A percentile compares a stretch with the other conserved stretches of the same genome.
phyloP scores from a whole-genome alignment of 208 protist species.

The Trypanosoma cruzi region DNA sequence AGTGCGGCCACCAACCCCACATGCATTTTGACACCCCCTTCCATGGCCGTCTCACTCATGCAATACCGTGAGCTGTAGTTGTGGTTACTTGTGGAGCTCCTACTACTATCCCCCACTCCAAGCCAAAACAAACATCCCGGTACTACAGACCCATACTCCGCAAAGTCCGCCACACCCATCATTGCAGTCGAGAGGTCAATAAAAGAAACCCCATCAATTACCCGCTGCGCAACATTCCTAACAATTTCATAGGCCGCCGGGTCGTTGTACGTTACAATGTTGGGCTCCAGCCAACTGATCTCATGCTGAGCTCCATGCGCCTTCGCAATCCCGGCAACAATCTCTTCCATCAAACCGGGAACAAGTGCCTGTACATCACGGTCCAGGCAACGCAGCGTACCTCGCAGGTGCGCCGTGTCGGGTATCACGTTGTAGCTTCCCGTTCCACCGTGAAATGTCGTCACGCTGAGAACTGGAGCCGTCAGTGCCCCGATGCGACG shows the following conservation, averaged over 20 bases:
- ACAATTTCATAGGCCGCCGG: slow-evolving; percentile 65
- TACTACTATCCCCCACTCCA: slow-evolving; percentile 39
- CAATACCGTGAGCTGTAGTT: slow-evolving; percentile 76
- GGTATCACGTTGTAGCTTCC: slow-evolving; percentile 83
- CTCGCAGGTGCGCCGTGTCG: slow-evolving; percentile 60
- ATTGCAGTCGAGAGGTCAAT: slow-evolving; percentile 48
- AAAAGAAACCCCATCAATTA: slow-evolving; percentile 53
- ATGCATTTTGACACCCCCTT: slow-evolving; percentile 62
- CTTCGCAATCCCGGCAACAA: slow-evolving; percentile 62
- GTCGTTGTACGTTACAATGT: slow-evolving; percentile 86
- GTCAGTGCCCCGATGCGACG: slow-evolving; percentile 60
- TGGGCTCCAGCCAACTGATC: slow-evolving; percentile 78
- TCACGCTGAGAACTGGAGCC: slow-evolving; percentile 66
- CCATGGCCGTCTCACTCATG: slow-evolving; percentile 71
- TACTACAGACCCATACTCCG: slow-evolving; percentile 69
- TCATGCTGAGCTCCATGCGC: slow-evolving; percentile 62
- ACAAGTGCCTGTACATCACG: slow-evolving; percentile 58
- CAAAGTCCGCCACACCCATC: slow-evolving; percentile 73
- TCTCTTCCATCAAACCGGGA: slow-evolving; percentile 67
- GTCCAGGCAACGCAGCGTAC: slow-evolving; percentile 73
- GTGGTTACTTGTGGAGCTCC: slow-evolving; percentile 46
- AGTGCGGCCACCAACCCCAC: slow-evolving; percentile 67
- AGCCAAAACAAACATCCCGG: slow-evolving; percentile 80
- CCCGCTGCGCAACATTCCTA: slow-evolving; percentile 38
- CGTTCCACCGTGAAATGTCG: slow-evolving; percentile 56